phyloP scores from a whole-genome alignment of 2,329 filamentous ascomycete species.

The Hymenoscyphus fraxineus region DNA sequence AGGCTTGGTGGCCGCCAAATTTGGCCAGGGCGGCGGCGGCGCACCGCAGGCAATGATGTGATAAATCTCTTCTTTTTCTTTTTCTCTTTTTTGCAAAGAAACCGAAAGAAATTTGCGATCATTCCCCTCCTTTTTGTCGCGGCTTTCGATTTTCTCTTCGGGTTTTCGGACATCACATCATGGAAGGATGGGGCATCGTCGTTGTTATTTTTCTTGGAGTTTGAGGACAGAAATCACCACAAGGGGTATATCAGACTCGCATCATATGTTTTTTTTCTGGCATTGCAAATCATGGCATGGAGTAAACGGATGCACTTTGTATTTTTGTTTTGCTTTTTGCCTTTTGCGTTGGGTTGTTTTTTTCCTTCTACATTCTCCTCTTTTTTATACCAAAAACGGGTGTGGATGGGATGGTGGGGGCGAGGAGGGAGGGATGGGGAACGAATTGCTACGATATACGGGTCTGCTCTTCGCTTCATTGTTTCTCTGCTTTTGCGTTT shows the following conservation, averaged over 20 bases:
- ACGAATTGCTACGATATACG: constrained; percentile 4
- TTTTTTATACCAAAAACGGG: neutral
- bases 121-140: neutral
- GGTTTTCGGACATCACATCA: neutral
- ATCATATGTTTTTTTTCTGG: constrained; percentile 3
- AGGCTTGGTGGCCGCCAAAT: constrained; percentile 19
- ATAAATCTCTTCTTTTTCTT: constrained; percentile 4
- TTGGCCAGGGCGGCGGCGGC: constrained; percentile 10
- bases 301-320: neutral
- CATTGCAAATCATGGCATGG: constrained; percentile 1
- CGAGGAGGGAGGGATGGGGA: neutral
- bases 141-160: neutral
- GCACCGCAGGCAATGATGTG: constrained; percentile 22
- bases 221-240: constrained; percentile 2
- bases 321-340: neutral
- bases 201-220: neutral
- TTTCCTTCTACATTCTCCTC: neutral
- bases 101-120: neutral
- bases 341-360: neutral
- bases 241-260: constrained; percentile 1
- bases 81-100: neutral
- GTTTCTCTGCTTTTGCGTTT: neutral
- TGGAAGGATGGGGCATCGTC: neutral
- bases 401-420: neutral
- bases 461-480: neutral